Evolutionary conservation across 108 stramenopile species (phyloP).

Genomic region (Pseudonitzschia multistriata): DNA sequence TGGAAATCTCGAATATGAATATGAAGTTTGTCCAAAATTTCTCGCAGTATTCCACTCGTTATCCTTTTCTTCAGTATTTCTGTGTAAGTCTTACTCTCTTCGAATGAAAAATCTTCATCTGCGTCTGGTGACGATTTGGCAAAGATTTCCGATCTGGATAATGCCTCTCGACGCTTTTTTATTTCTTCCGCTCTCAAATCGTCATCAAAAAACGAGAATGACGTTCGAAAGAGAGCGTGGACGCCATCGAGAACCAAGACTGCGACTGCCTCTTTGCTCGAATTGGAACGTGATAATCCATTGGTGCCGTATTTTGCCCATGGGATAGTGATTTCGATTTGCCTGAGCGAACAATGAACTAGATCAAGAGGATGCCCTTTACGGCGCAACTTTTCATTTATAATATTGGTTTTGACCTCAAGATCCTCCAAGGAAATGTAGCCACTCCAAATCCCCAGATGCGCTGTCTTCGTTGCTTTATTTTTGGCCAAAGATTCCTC

Average conservation of each 20-base stretch:
- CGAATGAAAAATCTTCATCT: constrained; percentile 2
- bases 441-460: constrained; percentile 64
- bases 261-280: constrained; percentile 38
- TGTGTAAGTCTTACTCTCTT: constrained; percentile 16
- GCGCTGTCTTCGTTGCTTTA: constrained; percentile 27
- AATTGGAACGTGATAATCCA: constrained; percentile 1
- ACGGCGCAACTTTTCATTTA: constrained; percentile 37
- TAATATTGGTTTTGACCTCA: constrained; percentile 41
- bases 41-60: constrained; percentile 47
- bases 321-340: constrained; percentile 60
- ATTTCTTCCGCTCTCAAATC: constrained; percentile 33
- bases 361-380: constrained; percentile 58
- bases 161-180: constrained; percentile 32
- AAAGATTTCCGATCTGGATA: constrained; percentile 22
- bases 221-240: constrained; percentile 33
- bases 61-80: constrained; percentile 42
- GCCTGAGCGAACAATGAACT: constrained; percentile 38
- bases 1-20: constrained; percentile 68
- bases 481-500: constrained; percentile 34
- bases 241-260: constrained; percentile 61
- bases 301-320: constrained; percentile 43
- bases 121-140: constrained; percentile 6
- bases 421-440: constrained; percentile 52
- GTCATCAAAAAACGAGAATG: constrained; percentile 52
- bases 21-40: constrained; percentile 54